Base-by-base conservation (phyloP, 2,329 filamentous ascomycete species). In the Aspergillus texensis region DNA sequence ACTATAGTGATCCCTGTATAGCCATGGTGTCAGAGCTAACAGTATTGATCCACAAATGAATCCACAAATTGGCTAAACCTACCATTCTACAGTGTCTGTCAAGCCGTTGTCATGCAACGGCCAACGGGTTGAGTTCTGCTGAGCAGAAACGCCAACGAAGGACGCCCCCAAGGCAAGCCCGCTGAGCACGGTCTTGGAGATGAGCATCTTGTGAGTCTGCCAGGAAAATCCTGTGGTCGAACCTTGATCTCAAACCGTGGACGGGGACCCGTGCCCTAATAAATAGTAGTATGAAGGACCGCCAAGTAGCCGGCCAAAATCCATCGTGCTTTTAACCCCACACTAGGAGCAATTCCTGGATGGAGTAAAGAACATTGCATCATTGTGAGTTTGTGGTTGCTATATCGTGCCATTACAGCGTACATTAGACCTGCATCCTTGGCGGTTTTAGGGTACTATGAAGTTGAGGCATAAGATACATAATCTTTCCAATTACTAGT, bases 1-100 rank as follows among this genome's bases (percentile, higher is more conserved):
- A 70, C 83, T 85, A 71, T 84, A 84, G 61, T 83, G 79, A 64
- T 86, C 84, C 84, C 52, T 55, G n/a, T 21, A 26, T 26, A 39
- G 21, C 32, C 52, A 41, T 39, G 14, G 28, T 11, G 34, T 55
- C 21, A 55, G 34, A 39, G 16, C 32, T 10, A 39, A 19, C 10
- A 10, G 12, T 28, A 6, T 52, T 52, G 32, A 24, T 24, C 1
- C 21, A 24, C 21, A 24, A 24, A 24, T 24, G 21, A 39, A 21
- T 32, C 21, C 30, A 2, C 52, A 6, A 54, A 10, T 54, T 24
- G n/a, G 8, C 30, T 19, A 12, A 39, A 26, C 52, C 30, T 26
- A 55, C 52, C 83, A 85, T 72, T 84, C 76, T 1, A 86, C 83
- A 3, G 68, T 66, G 26, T 69, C 68, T 60, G 79, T 85, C 57